These are phyloP conservation scores for Mortierella sp. DNA, from an alignment of 371 early-diverging fungal species.

Conservation along the genomic window DNA sequence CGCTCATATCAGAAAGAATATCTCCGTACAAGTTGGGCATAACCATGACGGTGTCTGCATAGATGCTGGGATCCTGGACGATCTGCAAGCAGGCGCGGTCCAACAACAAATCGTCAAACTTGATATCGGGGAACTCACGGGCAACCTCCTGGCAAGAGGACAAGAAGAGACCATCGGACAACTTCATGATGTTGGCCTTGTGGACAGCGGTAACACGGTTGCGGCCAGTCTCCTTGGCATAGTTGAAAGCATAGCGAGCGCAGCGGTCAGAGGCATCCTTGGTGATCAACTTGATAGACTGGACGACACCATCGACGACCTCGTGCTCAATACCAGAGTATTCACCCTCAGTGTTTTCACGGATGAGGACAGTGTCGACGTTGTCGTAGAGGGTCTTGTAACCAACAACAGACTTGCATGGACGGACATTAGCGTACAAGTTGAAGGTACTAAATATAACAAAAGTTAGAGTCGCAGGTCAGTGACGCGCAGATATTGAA, in stretches of 20 bases:
- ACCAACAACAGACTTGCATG: constrained; percentile 95
- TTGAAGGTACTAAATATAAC: constrained; percentile 83
- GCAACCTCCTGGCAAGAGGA: constrained; percentile 92
- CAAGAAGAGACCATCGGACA: constrained; percentile 98
- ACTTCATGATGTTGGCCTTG: constrained; percentile 97
- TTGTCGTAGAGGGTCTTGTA: constrained; percentile 96
- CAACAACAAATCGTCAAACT: constrained; percentile 91
- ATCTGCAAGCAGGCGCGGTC: constrained; percentile 96
- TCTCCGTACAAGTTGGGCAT: constrained; percentile 99
- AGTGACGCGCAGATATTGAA: neutral
- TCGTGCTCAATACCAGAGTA: constrained; percentile 99
- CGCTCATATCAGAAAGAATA: constrained; percentile 97
- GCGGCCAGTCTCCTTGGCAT: constrained; percentile 92
- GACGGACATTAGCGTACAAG: constrained; percentile 98
- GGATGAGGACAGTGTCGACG: constrained; percentile 97
- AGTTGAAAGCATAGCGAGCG: constrained; percentile 95
- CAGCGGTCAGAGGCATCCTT: constrained; percentile 93
- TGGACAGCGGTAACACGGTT: constrained; percentile 95
- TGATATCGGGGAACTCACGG: constrained; percentile 92
- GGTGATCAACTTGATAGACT: constrained; percentile 98
- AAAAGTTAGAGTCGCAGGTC: neutral
- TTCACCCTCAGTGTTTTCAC: constrained; percentile 99
- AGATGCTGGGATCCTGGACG: constrained; percentile 93
- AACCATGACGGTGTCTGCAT: constrained; percentile 95
- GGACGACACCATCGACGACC: constrained; percentile 96